Conservation (phyloP, 2,329 filamentous ascomycete genomes). For the Xylaria sp. region DNA sequence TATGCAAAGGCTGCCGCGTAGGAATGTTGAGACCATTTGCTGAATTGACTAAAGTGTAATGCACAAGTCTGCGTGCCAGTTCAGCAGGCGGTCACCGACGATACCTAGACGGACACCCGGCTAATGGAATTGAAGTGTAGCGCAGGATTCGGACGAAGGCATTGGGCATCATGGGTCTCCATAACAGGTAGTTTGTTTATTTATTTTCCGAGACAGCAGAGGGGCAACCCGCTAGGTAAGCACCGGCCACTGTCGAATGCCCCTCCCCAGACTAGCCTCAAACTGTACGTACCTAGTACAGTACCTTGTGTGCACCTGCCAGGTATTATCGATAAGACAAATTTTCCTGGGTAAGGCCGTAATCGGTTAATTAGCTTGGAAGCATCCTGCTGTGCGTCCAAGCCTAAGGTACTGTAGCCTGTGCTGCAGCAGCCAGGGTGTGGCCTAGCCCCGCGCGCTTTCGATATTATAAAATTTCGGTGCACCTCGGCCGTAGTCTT, state of each 20-base stretch:
- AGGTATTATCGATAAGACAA: constrained; percentile 27
- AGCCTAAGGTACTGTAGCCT: background rate
- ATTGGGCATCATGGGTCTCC: constrained; percentile 42
- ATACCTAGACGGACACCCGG: constrained; percentile 34
- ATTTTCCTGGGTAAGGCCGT: constrained; percentile 8
- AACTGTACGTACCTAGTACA: background rate
- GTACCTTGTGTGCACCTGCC: background rate
- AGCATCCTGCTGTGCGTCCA: constrained; percentile 5
- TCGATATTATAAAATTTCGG: constrained; percentile 54
- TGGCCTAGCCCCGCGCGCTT: background rate
- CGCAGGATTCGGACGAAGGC: constrained; percentile 12
- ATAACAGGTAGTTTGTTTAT: constrained; percentile 54
- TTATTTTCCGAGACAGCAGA: constrained; percentile 46
- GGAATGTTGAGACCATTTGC: constrained; percentile 34
- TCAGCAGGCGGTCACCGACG: constrained; percentile 39
- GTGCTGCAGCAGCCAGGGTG: background rate
- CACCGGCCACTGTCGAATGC: constrained; percentile 24
- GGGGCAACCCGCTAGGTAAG: constrained; percentile 36
- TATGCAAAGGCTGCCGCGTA: constrained; percentile 37
- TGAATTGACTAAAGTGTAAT: constrained; percentile 25
- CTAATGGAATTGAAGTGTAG: constrained; percentile 21
- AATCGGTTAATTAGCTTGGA: constrained; percentile 4
- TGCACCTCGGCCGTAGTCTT: constrained; percentile 42
- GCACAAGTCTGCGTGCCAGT: constrained; percentile 35
- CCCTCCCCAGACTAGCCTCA: background rate